Base-by-base conservation (phyloP, 2,329 filamentous ascomycete genomes). In the Dactylellina leptospora region DNA sequence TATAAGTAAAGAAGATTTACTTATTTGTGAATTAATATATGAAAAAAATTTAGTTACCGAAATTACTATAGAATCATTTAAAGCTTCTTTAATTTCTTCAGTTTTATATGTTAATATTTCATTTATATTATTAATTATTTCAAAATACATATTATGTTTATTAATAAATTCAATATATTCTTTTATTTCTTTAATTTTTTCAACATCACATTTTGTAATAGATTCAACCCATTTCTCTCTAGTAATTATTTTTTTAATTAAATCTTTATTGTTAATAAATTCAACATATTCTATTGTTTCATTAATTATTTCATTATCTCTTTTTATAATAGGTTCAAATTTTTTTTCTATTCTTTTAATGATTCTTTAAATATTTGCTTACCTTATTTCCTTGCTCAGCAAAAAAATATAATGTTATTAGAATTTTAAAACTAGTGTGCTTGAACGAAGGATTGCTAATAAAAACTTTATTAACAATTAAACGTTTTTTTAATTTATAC, bases 271-370 rank as follows among this genome's bases (percentile, higher is more conserved):
- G 20, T 60, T 33, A 60, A 30, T 48, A 33, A 18, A 47, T 58
- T 45, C 25, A 50, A 60, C 22, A 47, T 60, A 48, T 40, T 56
- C 18, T 42, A 42, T 44, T 40, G 42, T 44, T 40, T 56, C n/a
- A 25, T 56, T 56, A 42, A 58, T 45, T 58, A 58, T 58, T 58
- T 58, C 23, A 58, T 58, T 27, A 45, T 27, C 18, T 58, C 53
- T 58, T 28, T 58, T 44, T 45, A 44, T 45, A 58, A 58, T 44
- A 59, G 27, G 22, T 59, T 47, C 27, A 59, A 59, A 20, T 33
- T 59, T 48, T 59, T 59, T 59, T 59, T 59, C 54, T 59, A 47
- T 59, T 59, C 10, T 59, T 22, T 48, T 47, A 30, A 28, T 47
- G 27, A n/a, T 58, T 16, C 28, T 47, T 44, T 25, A 30, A 38